Percentiles rank a stretch among this genome's conserved stretches.
Conservation (phyloP, 768 basidiomycete species). For the Gymnopilus dilepis region DNA sequence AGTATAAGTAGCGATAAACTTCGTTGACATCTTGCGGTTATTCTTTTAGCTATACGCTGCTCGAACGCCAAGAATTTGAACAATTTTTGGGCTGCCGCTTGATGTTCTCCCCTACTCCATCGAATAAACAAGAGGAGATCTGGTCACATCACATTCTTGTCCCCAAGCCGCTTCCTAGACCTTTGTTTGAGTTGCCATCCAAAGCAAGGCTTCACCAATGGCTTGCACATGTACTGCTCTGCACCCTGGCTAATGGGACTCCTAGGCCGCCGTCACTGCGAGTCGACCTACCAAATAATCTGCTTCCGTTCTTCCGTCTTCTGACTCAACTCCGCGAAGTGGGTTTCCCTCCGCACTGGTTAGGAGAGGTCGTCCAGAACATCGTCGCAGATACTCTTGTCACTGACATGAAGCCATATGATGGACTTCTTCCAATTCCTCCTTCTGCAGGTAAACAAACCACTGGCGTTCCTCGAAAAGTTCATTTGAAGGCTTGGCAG, state of each 20-base stretch:
- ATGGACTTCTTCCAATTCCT: constrained; percentile 12
- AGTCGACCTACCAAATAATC: constrained; percentile 20
- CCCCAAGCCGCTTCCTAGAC: background rate
- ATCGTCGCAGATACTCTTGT: constrained; percentile 12
- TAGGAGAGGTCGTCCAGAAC: constrained; percentile 21
- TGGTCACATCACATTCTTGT: constrained; percentile 7
- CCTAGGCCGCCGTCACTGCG: background rate
- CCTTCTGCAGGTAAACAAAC: background rate
- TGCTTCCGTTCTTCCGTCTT: constrained; percentile 17
- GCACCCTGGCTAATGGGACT: constrained; percentile 1
- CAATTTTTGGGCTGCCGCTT: constrained; percentile 17
- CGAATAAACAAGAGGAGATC: background rate
- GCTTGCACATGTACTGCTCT: constrained; percentile 15
- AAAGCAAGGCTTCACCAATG: constrained; percentile 16
- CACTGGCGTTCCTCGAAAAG: background rate
- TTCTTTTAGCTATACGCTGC: constrained; percentile 18
- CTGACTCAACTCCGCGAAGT: constrained; percentile 14
- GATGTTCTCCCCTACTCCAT: background rate
- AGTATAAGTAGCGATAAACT: background rate
- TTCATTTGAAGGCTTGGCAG: constrained; percentile 13
- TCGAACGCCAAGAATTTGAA: constrained; percentile 14
- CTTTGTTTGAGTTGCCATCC: constrained; percentile 5
- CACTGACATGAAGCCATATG: constrained; percentile 13
- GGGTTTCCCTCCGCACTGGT: constrained; percentile 24
- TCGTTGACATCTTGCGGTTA: background rate